These are phyloP conservation scores for Silene noctiflora DNA, from an alignment of 179 eudicot genomes.

Conservation along the genomic window DNA sequence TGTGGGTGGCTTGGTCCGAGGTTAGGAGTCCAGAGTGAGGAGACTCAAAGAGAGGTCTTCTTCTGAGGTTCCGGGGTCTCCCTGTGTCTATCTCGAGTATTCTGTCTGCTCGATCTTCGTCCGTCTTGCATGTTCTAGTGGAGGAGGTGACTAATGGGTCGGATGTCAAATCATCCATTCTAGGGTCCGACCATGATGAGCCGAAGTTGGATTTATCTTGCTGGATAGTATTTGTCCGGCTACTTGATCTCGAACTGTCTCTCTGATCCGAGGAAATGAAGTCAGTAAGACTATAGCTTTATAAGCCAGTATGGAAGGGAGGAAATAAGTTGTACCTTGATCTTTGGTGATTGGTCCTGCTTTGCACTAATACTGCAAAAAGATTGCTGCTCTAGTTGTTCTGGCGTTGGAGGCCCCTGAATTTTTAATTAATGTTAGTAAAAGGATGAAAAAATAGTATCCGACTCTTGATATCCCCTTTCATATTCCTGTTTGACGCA, in stretches of 20 bases:
- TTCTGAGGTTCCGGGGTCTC: constrained; percentile 35
- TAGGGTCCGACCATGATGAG: constrained; percentile 41
- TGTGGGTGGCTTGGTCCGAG: constrained; percentile 51
- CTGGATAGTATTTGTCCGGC: constrained; percentile 13
- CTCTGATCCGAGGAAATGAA: constrained; percentile 33
- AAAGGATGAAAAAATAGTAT: no score
- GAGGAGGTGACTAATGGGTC: constrained; percentile 24
- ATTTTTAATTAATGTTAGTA: not conserved
- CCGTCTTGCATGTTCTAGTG: constrained; percentile 23
- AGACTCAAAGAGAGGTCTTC: constrained; percentile 46
- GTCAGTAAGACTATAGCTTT: no score
- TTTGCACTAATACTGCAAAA: constrained; percentile 36
- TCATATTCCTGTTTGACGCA: no score
- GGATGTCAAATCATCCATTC: constrained; percentile 26
- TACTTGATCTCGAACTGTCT: constrained; percentile 43
- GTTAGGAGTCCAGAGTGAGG: constrained; percentile 26
- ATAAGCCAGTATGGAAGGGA: not conserved
- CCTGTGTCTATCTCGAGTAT: constrained; percentile 57
- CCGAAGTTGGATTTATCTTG: constrained; percentile 25
- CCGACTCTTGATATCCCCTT: no score
- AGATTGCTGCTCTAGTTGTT: constrained; percentile 52
- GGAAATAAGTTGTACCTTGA: constrained; percentile 36
- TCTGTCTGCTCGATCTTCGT: constrained; percentile 48
- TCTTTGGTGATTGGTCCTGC: constrained; percentile 39
- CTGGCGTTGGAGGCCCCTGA: constrained; percentile 85